Base-by-base conservation (phyloP, 495 filamentous ascomycete genomes). In the Neurospora sp. region DNA sequence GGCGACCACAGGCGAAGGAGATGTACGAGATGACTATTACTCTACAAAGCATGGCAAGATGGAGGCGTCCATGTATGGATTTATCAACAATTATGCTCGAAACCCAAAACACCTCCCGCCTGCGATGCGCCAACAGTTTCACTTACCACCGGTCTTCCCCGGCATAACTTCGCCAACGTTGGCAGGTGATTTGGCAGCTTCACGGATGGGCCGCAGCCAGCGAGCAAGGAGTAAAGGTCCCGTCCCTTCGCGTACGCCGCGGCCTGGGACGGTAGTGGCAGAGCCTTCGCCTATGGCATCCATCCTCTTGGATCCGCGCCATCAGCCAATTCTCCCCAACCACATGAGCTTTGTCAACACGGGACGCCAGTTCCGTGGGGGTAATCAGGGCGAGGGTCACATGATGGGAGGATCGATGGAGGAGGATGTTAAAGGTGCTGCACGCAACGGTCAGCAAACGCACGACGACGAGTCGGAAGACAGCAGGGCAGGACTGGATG, bases 11-110 rank as follows among this genome's bases (percentile, higher is more conserved):
- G 81, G 76, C 46, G 83, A 81, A 6, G 76, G 73, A 40, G 94
- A 93, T 78, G 87, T 92, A 9, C 90, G 95, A 4, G 92, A 94
- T 38, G 94, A 98, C 75, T 98, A 98, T 81, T 98, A 94, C 78
- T 90, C 93, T 4, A 92, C 94, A 70, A 98, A 97, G 78, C 93
- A 98, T 77, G 93, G 93, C 74, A 99, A 99, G 86, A 97, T 99
- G 94, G 89, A 95, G 31, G 93, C 93, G 20, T 98, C 96, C 1
- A 94, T 97, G 78, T 92, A 94, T 75, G 92, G 93, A 6, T 99
- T 99, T 79, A 83, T 98, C 71, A 93, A 97, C 80, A 92, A 96
- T 72, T 99, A 99, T 81, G 90, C 88, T 41, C 81, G 87, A 48
- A 92, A 92, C 78, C 87, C 89, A 40, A 88, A 86, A 66, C 81